These are phyloP conservation scores for Mortierella claussenii DNA, from an alignment of 192 early-diverging fungal genomes.

Conservation along the genomic window DNA sequence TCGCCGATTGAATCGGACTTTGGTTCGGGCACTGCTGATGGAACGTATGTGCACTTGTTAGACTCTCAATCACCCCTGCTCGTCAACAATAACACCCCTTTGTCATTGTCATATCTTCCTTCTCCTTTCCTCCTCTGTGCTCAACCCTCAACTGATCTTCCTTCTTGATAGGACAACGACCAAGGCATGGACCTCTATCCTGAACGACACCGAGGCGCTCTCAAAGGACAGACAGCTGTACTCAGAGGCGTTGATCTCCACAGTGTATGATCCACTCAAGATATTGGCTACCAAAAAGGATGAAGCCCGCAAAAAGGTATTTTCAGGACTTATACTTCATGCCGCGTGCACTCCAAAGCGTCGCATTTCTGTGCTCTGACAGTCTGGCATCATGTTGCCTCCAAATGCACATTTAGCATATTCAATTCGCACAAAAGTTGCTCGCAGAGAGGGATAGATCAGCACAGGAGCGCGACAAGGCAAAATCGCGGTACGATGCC, in stretches of 20 bases:
- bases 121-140: not conserved
- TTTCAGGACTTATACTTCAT: not conserved
- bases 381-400: no score
- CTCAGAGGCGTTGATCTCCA: conserved; percentile 62
- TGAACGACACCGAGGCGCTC: conserved; percentile 66
- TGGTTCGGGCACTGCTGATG: conserved; percentile 26
- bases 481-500: conserved; percentile 65
- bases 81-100: no score
- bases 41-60: conserved; percentile 52
- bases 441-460: conserved; percentile 67
- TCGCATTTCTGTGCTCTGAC: no score
- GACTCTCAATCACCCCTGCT: no score
- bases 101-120: not conserved
- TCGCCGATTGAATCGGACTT: conserved; percentile 48
- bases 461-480: conserved; percentile 60
- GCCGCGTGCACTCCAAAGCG: not conserved
- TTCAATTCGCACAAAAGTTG: conserved; percentile 70
- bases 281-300: conserved; percentile 65
- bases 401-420: no score
- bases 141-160: not conserved
- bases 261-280: conserved; percentile 68
- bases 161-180: conserved; percentile 60
- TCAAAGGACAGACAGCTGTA: conserved; percentile 59
- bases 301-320: conserved; percentile 76
- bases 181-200: conserved; percentile 67